phyloP scores from a whole-genome alignment of 2,329 filamentous ascomycete genomes.

The Metarhizium guizhouense region DNA sequence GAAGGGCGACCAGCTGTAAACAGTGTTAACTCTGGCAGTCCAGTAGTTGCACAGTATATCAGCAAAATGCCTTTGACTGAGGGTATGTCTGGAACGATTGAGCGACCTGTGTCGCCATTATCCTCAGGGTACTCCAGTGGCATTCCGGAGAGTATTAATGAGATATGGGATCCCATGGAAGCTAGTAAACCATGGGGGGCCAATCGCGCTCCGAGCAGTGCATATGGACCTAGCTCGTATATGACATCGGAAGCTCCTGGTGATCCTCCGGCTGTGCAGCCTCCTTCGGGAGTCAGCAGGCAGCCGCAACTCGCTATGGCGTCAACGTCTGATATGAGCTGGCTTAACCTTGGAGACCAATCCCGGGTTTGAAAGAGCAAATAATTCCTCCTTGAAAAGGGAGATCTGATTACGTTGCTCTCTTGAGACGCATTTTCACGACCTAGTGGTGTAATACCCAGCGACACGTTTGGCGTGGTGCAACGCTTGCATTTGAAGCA shows the following conservation, averaged over 20 bases:
- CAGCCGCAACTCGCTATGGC: slow-evolving; percentile 43
- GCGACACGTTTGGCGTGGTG: neutral
- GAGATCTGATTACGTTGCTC: neutral
- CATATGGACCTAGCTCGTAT: slow-evolving; percentile 34
- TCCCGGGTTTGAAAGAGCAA: slow-evolving; percentile 10
- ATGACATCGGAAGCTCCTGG: slow-evolving; percentile 33
- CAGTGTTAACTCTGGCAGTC: slow-evolving; percentile 59
- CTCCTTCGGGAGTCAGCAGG: slow-evolving; percentile 30
- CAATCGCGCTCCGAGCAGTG: slow-evolving; percentile 42
- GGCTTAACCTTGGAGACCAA: slow-evolving; percentile 60
- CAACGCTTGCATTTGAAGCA: neutral
- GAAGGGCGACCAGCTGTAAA: slow-evolving; percentile 55
- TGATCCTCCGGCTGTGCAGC: slow-evolving; percentile 19
- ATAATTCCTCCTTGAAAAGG: neutral
- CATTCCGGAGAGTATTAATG: slow-evolving; percentile 53
- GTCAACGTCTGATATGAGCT: slow-evolving; percentile 62
- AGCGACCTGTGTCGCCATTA: slow-evolving; percentile 43
- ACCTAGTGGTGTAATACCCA: neutral
- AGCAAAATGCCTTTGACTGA: slow-evolving; percentile 42
- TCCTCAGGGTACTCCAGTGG: slow-evolving; percentile 54
- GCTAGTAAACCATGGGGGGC: slow-evolving; percentile 38
- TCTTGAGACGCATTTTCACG: neutral
- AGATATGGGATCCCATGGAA: slow-evolving; percentile 43
- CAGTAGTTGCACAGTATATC: slow-evolving; percentile 54
- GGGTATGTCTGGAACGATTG: slow-evolving; percentile 52